Conservation (phyloP, 208 protist genomes). For the Acanthamoeba sp. region DNA sequence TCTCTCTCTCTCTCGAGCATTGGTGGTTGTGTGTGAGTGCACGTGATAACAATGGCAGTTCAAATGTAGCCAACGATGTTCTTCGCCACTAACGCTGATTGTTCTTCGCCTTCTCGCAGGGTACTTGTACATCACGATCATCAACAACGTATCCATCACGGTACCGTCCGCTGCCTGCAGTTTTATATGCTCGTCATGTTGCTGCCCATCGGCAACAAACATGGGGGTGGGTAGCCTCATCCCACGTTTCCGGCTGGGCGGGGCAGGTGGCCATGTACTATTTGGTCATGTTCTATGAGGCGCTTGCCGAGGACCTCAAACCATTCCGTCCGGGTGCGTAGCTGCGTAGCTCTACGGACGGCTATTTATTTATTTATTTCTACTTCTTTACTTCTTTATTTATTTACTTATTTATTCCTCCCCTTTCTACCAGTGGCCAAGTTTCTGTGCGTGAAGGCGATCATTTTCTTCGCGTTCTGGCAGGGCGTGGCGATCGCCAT, state of each 20-base stretch:
- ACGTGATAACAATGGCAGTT: neutral
- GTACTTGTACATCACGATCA: slow-evolving; percentile 94
- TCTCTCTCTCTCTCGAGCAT: too few species aligned
- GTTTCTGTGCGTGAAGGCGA: slow-evolving; percentile 94
- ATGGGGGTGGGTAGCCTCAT: too few species aligned
- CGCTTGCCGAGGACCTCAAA: slow-evolving; percentile 93
- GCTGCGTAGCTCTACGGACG: too few species aligned
- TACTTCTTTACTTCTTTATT: too few species aligned
- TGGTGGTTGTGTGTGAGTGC: too few species aligned
- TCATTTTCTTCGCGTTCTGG: slow-evolving; percentile 96
- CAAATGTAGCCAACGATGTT: too few species aligned
- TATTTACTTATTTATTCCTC: too few species aligned
- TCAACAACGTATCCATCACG: slow-evolving; percentile 95
- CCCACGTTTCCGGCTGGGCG: too few species aligned
- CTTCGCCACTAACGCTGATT: too few species aligned
- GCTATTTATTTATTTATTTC: too few species aligned
- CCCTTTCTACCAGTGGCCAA: slow-evolving; percentile 87
- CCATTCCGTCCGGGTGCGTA: slow-evolving; percentile 89
- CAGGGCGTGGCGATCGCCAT: slow-evolving; percentile 93
- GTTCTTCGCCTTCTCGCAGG: slow-evolving; percentile 83
- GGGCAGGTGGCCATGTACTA: slow-evolving; percentile 91
- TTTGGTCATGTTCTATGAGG: slow-evolving; percentile 94
- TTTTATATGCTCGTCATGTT: too few species aligned
- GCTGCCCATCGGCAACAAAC: too few species aligned
- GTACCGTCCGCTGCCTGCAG: neutral